Evolutionary conservation across 2,329 filamentous ascomycete species (phyloP).

Genomic region (Erysiphe pulchra): DNA sequence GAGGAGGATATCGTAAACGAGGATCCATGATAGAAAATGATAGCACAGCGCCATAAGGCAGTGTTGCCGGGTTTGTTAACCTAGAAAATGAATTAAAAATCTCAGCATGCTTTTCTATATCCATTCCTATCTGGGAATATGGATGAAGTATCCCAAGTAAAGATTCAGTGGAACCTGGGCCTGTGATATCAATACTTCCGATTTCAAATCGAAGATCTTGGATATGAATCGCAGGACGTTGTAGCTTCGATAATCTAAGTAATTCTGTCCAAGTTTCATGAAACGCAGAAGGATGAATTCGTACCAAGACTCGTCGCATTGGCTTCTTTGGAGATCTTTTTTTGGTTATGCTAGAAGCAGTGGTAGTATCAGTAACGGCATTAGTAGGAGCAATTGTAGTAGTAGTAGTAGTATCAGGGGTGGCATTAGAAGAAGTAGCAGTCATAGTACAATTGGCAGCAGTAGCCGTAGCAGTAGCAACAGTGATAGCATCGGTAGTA

Average conservation of each 20-base stretch:
- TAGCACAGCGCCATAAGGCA: conserved; percentile 46
- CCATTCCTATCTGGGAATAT: conserved; percentile 15
- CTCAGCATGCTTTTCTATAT: conserved; percentile 18
- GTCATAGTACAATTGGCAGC: too few species aligned
- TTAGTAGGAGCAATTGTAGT: too few species aligned
- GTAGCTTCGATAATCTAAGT: conserved; percentile 29
- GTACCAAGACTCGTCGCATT: conserved; percentile 30
- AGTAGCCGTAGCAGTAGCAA: too few species aligned
- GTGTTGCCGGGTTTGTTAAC: conserved; percentile 39
- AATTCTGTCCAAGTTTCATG: conserved; percentile 36
- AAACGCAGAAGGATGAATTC: conserved; percentile 64
- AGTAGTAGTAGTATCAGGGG: background rate
- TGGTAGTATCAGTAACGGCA: too few species aligned
- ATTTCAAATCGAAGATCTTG: conserved; percentile 47
- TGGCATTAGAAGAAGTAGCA: background rate
- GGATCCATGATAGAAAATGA: conserved; percentile 56
- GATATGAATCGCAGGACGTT: conserved; percentile 31
- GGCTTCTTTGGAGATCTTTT: conserved; percentile 17
- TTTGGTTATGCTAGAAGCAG: conserved; percentile 1
- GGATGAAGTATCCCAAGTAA: conserved; percentile 42
- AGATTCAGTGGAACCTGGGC: conserved; percentile 56
- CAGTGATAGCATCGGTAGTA: too few species aligned
- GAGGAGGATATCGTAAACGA: conserved; percentile 51
- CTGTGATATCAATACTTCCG: conserved; percentile 42
- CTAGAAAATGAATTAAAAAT: conserved; percentile 26